Conservation (phyloP, 2,329 filamentous ascomycete species). For the Botrytis galanthina region DNA sequence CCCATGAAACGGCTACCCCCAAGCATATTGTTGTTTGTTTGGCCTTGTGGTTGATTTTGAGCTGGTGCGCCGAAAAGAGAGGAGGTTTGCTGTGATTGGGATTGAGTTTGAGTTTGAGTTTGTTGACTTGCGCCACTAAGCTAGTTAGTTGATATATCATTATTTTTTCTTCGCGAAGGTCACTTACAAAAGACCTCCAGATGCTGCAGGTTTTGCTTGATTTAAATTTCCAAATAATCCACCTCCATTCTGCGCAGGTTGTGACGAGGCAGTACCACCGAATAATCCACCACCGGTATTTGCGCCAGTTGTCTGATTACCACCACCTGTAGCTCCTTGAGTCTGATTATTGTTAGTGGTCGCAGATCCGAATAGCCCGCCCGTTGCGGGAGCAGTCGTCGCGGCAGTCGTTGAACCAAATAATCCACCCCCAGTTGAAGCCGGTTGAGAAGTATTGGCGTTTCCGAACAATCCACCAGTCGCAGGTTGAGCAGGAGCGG, state of each 20-base stretch:
- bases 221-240: conserved; percentile 35
- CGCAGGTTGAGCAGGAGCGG: conserved; percentile 25
- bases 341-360: conserved; percentile 19
- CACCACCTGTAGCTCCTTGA: conserved; percentile 27
- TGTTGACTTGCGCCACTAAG: conserved; percentile 28
- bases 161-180: neutral
- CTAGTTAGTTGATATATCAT: conserved; percentile 6
- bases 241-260: conserved; percentile 33
- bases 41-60: conserved; percentile 27
- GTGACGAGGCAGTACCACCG: conserved; percentile 31
- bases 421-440: conserved; percentile 31
- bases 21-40: conserved; percentile 19
- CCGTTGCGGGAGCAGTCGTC: conserved; percentile 27
- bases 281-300: conserved; percentile 35
- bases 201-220: conserved; percentile 35
- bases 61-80: conserved; percentile 26
- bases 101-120: conserved; percentile 32
- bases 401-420: conserved; percentile 33
- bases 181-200: conserved; percentile 36
- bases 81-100: conserved; percentile 30
- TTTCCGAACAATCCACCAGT: conserved; percentile 37
- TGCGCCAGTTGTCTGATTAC: conserved; percentile 29
- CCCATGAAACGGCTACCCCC: conserved; percentile 42
- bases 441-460: conserved; percentile 25
- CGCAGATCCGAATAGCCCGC: conserved; percentile 37